phyloP scores from a whole-genome alignment of 495 filamentous ascomycete species.

The Haplographium delicatum region DNA sequence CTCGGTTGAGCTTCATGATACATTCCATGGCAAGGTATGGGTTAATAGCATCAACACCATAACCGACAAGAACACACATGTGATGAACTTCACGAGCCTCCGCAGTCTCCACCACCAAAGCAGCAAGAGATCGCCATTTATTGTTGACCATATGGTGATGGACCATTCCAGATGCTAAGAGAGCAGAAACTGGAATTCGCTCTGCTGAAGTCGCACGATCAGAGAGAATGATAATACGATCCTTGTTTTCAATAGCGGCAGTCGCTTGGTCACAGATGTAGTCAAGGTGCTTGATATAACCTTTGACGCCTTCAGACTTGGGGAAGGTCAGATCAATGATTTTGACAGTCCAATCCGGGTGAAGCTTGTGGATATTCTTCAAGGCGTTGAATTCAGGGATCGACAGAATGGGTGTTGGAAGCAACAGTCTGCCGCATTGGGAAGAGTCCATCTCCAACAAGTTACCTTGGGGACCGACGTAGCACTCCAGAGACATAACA shows the following conservation, averaged over 20 bases:
- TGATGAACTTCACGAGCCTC: slow-evolving; percentile 99
- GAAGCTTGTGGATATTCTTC: slow-evolving; percentile 67
- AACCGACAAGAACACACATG: slow-evolving; percentile 95
- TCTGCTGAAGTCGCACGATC: slow-evolving; percentile 83
- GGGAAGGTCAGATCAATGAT: slow-evolving; percentile 97
- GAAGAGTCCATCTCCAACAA: slow-evolving; percentile 88
- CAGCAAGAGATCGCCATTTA: slow-evolving; percentile 89
- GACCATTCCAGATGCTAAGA: slow-evolving; percentile 89
- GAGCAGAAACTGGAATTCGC: slow-evolving; percentile 80
- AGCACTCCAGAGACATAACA: slow-evolving; percentile 98
- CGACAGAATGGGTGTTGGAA: slow-evolving; percentile 88
- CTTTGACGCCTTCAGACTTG: slow-evolving; percentile 75
- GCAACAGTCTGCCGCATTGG: slow-evolving; percentile 80
- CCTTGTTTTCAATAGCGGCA: slow-evolving; percentile 75
- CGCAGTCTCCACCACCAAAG: slow-evolving; percentile 86
- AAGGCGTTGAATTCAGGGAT: slow-evolving; percentile 89
- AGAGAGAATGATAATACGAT: slow-evolving; percentile 86
- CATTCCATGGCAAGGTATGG: slow-evolving; percentile 97
- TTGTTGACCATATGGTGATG: slow-evolving; percentile 97
- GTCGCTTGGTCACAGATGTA: slow-evolving; percentile 82
- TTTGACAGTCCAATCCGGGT: slow-evolving; percentile 84
- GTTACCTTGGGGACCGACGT: slow-evolving; percentile 96
- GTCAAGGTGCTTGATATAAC: slow-evolving; percentile 88
- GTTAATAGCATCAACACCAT: slow-evolving; percentile 94
- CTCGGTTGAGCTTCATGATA: slow-evolving; percentile 96